Base-by-base conservation (phyloP, 2,329 filamentous ascomycete genomes). In the Beauveria sp. region DNA sequence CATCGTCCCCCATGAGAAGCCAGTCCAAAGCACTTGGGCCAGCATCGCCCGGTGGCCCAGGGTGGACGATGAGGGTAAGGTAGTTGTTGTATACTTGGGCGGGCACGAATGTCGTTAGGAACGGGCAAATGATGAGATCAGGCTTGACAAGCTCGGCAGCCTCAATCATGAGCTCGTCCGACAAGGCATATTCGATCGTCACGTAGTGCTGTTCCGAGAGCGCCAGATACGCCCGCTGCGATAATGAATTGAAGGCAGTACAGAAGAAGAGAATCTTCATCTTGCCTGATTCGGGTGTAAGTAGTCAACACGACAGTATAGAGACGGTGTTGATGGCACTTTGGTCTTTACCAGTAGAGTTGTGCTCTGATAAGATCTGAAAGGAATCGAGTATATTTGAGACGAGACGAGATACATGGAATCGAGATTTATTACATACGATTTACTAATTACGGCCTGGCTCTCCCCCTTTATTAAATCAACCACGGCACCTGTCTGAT, bases 221-320 rank as follows among this genome's bases (percentile, higher is more conserved):
- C 5, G 68, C 70, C 22, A 77, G 67, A 60, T 70, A 74, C 9
- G 76, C 67, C 24, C 72, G 69, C 63, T 77, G 75, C 6, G 75
- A 77, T 6, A 77, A 68, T 10, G 75, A 77, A 61, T 77, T 77
- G 67, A 77, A 74, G n/a, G 75, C 75, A 5, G 75, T 77, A 64
- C 75, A 77, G n/a, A 77, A 67, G 62, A 77, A 76, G 57, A 77
- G 72, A 47, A 77, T 75, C 66, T 71, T 72, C 72, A 76, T 74
- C 24, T 58, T 63, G 61, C 22, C 28, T 3, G n/a, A n/a, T 28
- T 18, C 10, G 48, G 48, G 47, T 59, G 5, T 47, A 46, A 52
- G 20, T 40, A 41, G 12, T 37, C 34, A 54, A 44, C 48, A 50
- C 48, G 16, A 46, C 1, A 34, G 37, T 18, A 46, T 9, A 9